These are phyloP conservation scores for Omphalea diandra DNA, from an alignment of 441 rosid species.

Conservation along the genomic window DNA sequence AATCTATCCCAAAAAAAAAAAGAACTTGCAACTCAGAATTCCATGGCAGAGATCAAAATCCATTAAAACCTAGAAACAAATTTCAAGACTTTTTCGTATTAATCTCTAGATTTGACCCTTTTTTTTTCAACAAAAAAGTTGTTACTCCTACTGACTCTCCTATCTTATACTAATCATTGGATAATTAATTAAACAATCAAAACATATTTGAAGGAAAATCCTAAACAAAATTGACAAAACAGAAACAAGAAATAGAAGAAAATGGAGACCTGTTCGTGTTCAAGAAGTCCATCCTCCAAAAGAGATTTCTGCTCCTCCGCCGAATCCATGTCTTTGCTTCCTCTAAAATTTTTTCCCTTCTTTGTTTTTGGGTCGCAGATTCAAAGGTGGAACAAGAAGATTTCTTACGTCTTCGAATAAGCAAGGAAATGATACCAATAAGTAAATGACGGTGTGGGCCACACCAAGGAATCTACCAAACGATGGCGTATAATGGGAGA, in stretches of 20 bases:
- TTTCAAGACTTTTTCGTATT: not conserved
- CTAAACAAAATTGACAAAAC: not conserved
- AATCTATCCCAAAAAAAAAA: not conserved
- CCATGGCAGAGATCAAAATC: not conserved
- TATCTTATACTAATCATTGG: no score
- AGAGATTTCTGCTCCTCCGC: slow-evolving; percentile 33
- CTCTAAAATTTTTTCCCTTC: no score
- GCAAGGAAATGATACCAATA: no score
- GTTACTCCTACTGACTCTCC: not conserved
- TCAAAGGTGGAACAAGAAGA: no score
- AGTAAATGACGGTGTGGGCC: no score
- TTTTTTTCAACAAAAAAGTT: no score
- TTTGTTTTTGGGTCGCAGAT: no score
- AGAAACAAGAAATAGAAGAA: not conserved
- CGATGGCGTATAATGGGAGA: no score
- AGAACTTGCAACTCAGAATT: not conserved
- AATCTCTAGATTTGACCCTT: not conserved
- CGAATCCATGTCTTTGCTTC: slow-evolving; percentile 61
- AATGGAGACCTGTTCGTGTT: slow-evolving; percentile 30
- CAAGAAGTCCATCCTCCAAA: slow-evolving; percentile 35
- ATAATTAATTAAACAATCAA: not conserved
- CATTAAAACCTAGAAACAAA: not conserved
- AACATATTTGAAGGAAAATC: not conserved
- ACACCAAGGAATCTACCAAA: no score
- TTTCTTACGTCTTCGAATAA: no score